Evolutionary conservation across 164 flowering plant species (phyloP).

Genomic region (Magnolia changhungtana): DNA sequence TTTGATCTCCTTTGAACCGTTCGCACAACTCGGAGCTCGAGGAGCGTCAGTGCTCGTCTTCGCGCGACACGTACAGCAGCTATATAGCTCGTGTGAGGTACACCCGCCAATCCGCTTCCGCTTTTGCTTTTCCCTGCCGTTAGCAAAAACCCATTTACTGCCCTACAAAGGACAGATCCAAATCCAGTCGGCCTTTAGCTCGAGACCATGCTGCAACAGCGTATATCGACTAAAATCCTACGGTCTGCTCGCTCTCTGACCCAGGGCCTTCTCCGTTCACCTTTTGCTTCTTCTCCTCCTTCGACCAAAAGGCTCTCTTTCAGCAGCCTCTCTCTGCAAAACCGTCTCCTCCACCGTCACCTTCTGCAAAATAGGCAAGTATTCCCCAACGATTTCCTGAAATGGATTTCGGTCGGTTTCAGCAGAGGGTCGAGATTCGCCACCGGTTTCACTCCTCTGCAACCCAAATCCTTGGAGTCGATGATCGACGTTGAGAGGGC

Average conservation of each 20-base stretch:
- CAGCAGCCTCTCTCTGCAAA: slow-evolving; percentile 19
- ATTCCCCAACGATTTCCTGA: slow-evolving; percentile 48
- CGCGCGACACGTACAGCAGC: too few species aligned
- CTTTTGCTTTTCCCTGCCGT: too few species aligned
- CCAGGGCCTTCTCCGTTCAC: not conserved
- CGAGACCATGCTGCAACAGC: slow-evolving; percentile 7
- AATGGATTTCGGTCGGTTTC: slow-evolving; percentile 59
- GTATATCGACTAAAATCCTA: slow-evolving; percentile 17
- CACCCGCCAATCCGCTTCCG: too few species aligned
- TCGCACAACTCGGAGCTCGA: too few species aligned
- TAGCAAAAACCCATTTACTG: too few species aligned
- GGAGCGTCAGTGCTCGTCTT: too few species aligned
- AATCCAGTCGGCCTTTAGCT: not conserved
- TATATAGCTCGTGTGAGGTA: too few species aligned
- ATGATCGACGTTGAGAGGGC: slow-evolving; percentile 77
- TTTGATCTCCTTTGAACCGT: too few species aligned
- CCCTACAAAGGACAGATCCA: too few species aligned
- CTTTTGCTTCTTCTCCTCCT: slow-evolving; percentile 14
- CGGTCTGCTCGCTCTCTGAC: slow-evolving; percentile 16
- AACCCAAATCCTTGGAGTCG: slow-evolving; percentile 69
- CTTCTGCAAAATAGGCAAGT: slow-evolving; percentile 15
- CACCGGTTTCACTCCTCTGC: slow-evolving; percentile 73
- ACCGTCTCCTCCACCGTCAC: slow-evolving; percentile 1
- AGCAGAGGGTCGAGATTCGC: slow-evolving; percentile 60
- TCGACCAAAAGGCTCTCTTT: slow-evolving; percentile 11